Evolutionary conservation across 352 stramenopile species (phyloP).

Genomic region (Phytopythium delawarense): DNA sequence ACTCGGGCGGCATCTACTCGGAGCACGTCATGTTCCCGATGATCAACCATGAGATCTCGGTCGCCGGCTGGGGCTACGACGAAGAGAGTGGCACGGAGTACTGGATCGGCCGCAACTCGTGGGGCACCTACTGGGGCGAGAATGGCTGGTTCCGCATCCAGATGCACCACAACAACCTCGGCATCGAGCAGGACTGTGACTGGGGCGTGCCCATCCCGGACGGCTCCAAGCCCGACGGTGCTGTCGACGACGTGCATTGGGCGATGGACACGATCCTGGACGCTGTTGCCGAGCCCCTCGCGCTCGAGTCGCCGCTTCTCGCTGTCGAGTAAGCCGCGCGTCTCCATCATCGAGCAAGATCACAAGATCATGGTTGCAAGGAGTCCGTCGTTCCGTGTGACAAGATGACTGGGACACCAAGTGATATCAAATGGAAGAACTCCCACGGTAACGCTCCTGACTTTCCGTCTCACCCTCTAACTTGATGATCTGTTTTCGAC

Average conservation of each 20-base stretch:
- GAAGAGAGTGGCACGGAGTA: slow-evolving; percentile 87
- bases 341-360: background rate
- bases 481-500: background rate
- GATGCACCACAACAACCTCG: slow-evolving; percentile 89
- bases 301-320: slow-evolving; percentile 20
- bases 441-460: background rate
- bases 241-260: slow-evolving; percentile 1
- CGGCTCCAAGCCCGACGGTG: slow-evolving; percentile 52
- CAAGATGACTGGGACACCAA: background rate
- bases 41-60: slow-evolving; percentile 89
- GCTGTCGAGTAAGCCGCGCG: slow-evolving; percentile 25
- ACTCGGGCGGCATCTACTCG: slow-evolving; percentile 79
- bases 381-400: background rate
- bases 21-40: slow-evolving; percentile 77
- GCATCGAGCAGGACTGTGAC: slow-evolving; percentile 86
- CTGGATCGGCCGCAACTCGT: slow-evolving; percentile 92
- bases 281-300: slow-evolving; percentile 12
- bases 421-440: background rate
- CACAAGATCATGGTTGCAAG: no score
- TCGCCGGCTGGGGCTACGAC: slow-evolving; percentile 85
- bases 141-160: slow-evolving; percentile 91
- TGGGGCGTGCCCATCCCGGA: slow-evolving; percentile 85
- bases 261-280: slow-evolving; percentile 4
- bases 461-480: background rate
- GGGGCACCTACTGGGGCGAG: slow-evolving; percentile 91